Evolutionary conservation across 805 yeast species (phyloP).

Genomic region (Kodamaea lidongshanica): DNA sequence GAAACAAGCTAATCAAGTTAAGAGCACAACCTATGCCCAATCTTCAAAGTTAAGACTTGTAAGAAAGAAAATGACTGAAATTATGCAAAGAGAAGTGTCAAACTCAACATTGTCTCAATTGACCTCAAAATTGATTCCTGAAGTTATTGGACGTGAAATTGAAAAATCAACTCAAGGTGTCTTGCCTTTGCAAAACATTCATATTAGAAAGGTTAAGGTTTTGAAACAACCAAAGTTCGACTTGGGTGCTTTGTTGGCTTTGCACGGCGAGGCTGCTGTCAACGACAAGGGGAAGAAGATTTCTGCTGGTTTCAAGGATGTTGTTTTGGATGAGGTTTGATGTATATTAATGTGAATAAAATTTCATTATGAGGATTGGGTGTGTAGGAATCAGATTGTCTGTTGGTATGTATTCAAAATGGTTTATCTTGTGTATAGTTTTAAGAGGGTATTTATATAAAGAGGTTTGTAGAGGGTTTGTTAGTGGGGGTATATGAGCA

Average conservation of each 20-base stretch:
- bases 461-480: too few species aligned
- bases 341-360: slow-evolving; percentile 1
- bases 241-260: slow-evolving; percentile 90
- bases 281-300: slow-evolving; percentile 97
- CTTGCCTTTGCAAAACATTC: slow-evolving; percentile 97
- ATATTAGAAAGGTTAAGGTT: slow-evolving; percentile 97
- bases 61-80: slow-evolving; percentile 94
- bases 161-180: slow-evolving; percentile 92
- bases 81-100: slow-evolving; percentile 93
- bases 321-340: slow-evolving; percentile 93
- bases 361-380: too few species aligned
- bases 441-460: too few species aligned
- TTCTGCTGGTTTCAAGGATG: slow-evolving; percentile 93
- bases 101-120: slow-evolving; percentile 94
- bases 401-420: too few species aligned
- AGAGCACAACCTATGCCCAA: slow-evolving; percentile 97
- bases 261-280: slow-evolving; percentile 91
- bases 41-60: slow-evolving; percentile 95
- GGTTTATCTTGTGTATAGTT: too few species aligned
- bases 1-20: slow-evolving; percentile 94
- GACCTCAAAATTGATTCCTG: slow-evolving; percentile 96
- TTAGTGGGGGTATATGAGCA: too few species aligned
- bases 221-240: slow-evolving; percentile 99
- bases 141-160: slow-evolving; percentile 97
- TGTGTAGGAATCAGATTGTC: too few species aligned